Evolutionary conservation across 2,329 filamentous ascomycete genomes (phyloP).

Genomic region (Raffaelea deltoideospora): DNA sequence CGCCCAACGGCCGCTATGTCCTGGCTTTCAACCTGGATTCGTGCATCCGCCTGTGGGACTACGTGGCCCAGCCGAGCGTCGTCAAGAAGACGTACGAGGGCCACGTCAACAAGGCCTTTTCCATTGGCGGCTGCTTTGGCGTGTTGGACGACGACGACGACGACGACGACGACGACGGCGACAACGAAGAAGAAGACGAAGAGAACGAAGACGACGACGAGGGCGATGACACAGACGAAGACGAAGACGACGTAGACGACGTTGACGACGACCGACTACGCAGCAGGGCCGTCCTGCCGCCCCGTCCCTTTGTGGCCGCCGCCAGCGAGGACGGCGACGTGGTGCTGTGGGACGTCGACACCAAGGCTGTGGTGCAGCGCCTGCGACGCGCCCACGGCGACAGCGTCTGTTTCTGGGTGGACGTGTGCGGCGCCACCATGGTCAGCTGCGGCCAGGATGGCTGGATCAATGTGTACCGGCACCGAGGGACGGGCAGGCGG

Average conservation of each 20-base stretch:
- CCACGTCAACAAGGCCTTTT: slow-evolving; percentile 71
- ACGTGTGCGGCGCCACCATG: slow-evolving; percentile 40
- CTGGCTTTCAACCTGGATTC: slow-evolving; percentile 85
- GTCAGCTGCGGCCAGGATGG: slow-evolving; percentile 42
- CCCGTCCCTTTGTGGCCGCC: slow-evolving; percentile 51
- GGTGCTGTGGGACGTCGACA: slow-evolving; percentile 79
- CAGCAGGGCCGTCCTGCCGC: slow-evolving; percentile 4
- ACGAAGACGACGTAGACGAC: slow-evolving; percentile 6
- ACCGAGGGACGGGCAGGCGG: slow-evolving; percentile 5
- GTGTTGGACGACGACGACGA: slow-evolving; percentile 19
- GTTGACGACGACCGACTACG: background rate
- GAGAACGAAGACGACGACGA: slow-evolving; percentile 7
- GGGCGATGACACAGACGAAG: background rate
- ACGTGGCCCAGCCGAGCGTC: slow-evolving; percentile 56
- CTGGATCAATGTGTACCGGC: slow-evolving; percentile 33
- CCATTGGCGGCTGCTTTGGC: slow-evolving; percentile 74
- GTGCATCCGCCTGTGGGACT: slow-evolving; percentile 87
- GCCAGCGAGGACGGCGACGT: slow-evolving; percentile 81
- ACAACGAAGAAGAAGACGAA: background rate
- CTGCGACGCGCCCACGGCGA: slow-evolving; percentile 34
- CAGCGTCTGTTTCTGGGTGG: slow-evolving; percentile 52
- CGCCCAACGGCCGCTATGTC: slow-evolving; percentile 85
- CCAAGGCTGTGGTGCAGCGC: slow-evolving; percentile 66
- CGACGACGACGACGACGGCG: slow-evolving; percentile 5
- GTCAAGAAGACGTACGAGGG: slow-evolving; percentile 97